These are phyloP conservation scores for Periconia macrospinosa DNA, from an alignment of 2,329 filamentous ascomycete species.

Conservation along the genomic window DNA sequence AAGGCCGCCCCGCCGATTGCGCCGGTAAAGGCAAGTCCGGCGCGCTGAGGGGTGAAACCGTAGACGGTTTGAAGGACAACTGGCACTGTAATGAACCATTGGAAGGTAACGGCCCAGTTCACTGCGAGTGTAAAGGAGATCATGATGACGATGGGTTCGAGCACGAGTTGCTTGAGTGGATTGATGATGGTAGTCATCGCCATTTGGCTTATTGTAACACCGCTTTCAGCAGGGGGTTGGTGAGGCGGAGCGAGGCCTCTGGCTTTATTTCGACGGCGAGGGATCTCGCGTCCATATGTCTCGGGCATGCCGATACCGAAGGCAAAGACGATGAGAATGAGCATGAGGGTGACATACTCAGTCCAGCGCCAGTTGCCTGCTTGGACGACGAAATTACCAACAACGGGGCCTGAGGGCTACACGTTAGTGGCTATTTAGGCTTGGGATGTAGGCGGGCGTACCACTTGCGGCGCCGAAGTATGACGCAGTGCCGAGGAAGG, in stretches of 20 bases:
- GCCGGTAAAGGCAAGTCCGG: constrained; percentile 38
- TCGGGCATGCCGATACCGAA: constrained; percentile 51
- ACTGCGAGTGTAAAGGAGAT: constrained; percentile 25
- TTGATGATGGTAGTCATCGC: constrained; percentile 32
- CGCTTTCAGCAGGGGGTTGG: constrained; percentile 20
- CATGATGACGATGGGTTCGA: constrained; percentile 40
- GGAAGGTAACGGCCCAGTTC: constrained; percentile 32
- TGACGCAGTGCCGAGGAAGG: too few species aligned
- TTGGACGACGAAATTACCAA: constrained; percentile 45
- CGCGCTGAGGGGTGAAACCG: constrained; percentile 30
- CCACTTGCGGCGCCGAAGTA: too few species aligned
- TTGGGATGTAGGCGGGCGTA: too few species aligned
- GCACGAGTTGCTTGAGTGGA: constrained; percentile 37
- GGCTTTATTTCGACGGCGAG: constrained; percentile 16
- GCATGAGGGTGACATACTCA: constrained; percentile 44
- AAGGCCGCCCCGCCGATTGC: constrained; percentile 34
- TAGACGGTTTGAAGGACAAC: constrained; percentile 28
- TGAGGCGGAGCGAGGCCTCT: constrained; percentile 10
- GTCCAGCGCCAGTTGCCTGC: constrained; percentile 42
- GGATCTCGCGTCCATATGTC: constrained; percentile 49
- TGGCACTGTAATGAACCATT: constrained; percentile 36
- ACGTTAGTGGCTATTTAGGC: too few species aligned
- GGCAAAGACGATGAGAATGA: constrained; percentile 37
- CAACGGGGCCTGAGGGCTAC: constrained; percentile 35
- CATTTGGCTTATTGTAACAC: constrained; percentile 23